Evolutionary conservation across 164 flowering plant genomes (phyloP), one percentile per base, ranked within the genome.

Genomic region (Houttuynia cordata): DNA sequence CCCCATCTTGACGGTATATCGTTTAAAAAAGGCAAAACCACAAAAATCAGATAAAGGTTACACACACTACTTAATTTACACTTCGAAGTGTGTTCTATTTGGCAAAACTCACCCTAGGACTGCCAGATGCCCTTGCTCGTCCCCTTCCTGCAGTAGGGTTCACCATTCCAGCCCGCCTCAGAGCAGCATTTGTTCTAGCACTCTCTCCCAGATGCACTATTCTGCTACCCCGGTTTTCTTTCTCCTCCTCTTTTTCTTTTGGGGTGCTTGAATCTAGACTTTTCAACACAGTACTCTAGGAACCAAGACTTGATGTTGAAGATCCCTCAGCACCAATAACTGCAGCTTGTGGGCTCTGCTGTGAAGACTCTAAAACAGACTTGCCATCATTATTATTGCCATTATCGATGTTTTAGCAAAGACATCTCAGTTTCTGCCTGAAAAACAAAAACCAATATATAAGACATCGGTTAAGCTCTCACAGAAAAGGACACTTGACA

Each of bases 341-440:
- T 37, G 76, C 57, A 60, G 65, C 61, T 62, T 68, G 78, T 34
- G 73, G 64, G n/a, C 55, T 62, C 62, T 62, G 76, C 62, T 74
- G 78, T 8, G 15, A 49, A 18, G 8, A 34, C 24, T 13, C 42
- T 18, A 34, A 53, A 6, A 53, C 14, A 53, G 52, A n/a, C 13
- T 24, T 12, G 72, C 86, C 96, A n/a, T n/a, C n/a, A n/a, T 70
- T 84, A 94, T 18, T 95, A 79, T 64, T 87, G 92, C 64, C 88
- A 63, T 1, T 95, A 83, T 50, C 79, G 67, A 73, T 88, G 89
- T 70, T 81, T 90, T 56, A 90, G 55, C 76, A 93, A 76, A 23
- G 97, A 83, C 45, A 93, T 79, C 74, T 93, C 99, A 56, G 95
- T 86, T 61, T 90, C 99, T 45, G 89, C 88, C 96, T 88, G 82